Base-by-base conservation (phyloP, 1,139 yeast species). In the Lodderomyces theae region DNA sequence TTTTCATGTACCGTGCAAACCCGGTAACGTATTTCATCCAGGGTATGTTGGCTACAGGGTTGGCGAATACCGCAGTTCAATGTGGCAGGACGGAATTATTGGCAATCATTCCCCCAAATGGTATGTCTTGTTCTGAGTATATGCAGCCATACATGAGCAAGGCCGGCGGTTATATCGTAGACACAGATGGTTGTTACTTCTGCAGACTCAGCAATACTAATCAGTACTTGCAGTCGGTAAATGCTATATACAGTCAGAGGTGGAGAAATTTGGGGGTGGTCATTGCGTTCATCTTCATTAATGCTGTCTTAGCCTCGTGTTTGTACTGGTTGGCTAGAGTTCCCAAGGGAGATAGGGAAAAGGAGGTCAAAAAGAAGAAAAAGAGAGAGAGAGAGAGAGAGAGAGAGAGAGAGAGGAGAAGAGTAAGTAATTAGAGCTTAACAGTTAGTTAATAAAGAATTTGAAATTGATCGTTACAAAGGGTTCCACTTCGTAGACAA, bases 241-340 rank as follows among this genome's bases (percentile, higher is more conserved):
- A 68, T 42, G 63, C 82, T 15, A 31, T 50, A 1, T 85, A 57
- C 53, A 40, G 57, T n/a, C 64, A 72, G 47, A 72, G 79, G 60
- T 82, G 90, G 87, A 78, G 89, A 70, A 77, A 84, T 57, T 72
- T 72, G 50, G 92, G 92, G 56, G 72, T 82, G 41, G 76, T 78
- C 49, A 57, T 63, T 42, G 55, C 58, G 3, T 64, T 60, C 55
- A 77, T 79, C 48, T 62, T 61, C 34, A 67, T 85, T 58, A 82
- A 86, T 57, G 63, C 77, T 31, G 43, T 60, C 28, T 68, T 67
- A 24, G 75, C 85, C 8, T 56, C 82, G 17, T 58, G 74, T 56
- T 64, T 85, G 42, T 86, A 85, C 64, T 86, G 86, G 82, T 60
- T 82, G 37, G 79, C 80, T 10, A 79, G 95, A 68, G 95, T 86